Evolutionary conservation across 768 basidiomycete genomes (phyloP), one percentile per base, ranked within the genome.

Genomic region (Sarcodon aspratus): DNA sequence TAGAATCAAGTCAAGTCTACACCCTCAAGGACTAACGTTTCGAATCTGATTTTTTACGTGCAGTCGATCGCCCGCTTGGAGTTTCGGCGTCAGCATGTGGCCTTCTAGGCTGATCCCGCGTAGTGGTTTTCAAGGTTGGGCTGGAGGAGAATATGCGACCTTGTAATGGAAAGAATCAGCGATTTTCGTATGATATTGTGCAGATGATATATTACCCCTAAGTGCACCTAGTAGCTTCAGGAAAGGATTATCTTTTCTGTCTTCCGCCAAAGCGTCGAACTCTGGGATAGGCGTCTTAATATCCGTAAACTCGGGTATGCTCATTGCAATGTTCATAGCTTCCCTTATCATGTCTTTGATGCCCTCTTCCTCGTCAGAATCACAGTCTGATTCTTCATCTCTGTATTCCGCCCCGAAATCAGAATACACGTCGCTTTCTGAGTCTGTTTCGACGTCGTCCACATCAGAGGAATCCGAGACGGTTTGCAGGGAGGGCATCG

Each of bases 241-340:
- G 61, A 92, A 89, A 0, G 86, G 84, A 57, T 91, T 92, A 15
- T 72, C 76, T 57, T 80, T 81, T 47, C 72, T 68, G 47, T 76
- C 72, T 18, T 79, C 76, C 11, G 64, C 62, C 6, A 70, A 54
- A 10, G 69, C 61, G 36, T 68, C 60, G 44, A 73, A 67, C 3
- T 64, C 59, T 7, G 69, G 67, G 12, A 61, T 59, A 11, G 63
- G 53, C 18, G 62, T 61, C 48, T 65, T 69, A 32, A 68, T 68
- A 57, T 82, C 76, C 45, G 78, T 69, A 61, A 79, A 80, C 48
- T 80, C 81, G 15, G 75, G 67, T 37, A 64, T 70, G 46, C 78
- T 68, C 55, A 75, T 68, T 0, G 76, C 79, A 13, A 73, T 67
- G 51, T 86, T 79, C 83, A 88, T 85, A 3, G 86, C 88, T 57